Evolutionary conservation across 331 rosid species (phyloP), one percentile per base, ranked within the genome.

Genomic region (Arachis monticola): DNA sequence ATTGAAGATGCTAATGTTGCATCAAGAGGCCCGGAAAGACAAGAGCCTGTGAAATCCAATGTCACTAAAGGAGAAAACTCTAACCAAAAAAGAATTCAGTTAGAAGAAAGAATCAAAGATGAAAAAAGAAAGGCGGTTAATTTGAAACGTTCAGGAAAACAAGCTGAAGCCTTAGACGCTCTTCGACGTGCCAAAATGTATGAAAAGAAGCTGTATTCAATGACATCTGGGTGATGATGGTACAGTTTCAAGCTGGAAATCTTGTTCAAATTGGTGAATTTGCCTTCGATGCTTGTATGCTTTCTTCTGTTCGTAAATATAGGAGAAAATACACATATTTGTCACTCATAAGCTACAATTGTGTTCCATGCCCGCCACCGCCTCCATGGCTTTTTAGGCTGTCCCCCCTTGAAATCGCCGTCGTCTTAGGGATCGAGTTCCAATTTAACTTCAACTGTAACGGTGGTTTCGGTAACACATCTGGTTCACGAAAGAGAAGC

Each of bases 131-230:
- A 86, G 87, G 99, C 99, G 13, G 80, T 94, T 48, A 81, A 71
- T 82, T 81, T 94, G 83, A 94, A 90, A 79, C 97, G 99, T 60
- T 80, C 87, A 8, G 99, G 99, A 65, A 92, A 88, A 83, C 99
- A 90, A 83, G 93, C 84, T 1, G 99, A 94, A 88, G 99, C 99
- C 69, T 81, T 94, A 67, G 97, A 94, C 78, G 92, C 96, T 52
- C 93, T 94, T 79, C 88, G 97, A 50, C 88, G 75, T 22, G 92
- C 97, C 83, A 92, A 92, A 86, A 40, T 92, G 78, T 86, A 84
- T 45, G 97, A 92, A 81, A 94, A 87, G 91, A 94, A 92, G 86
- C 82, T 94, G 75, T 87, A 75, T 87, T 80, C 92, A 75, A 60
- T 81, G 0, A 69, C 81, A 31, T 77, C 83, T 27, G 53, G 75